phyloP scores from a whole-genome alignment of 225 moss, liverwort and hornwort genomes.

The Sphagnum tenellum region DNA sequence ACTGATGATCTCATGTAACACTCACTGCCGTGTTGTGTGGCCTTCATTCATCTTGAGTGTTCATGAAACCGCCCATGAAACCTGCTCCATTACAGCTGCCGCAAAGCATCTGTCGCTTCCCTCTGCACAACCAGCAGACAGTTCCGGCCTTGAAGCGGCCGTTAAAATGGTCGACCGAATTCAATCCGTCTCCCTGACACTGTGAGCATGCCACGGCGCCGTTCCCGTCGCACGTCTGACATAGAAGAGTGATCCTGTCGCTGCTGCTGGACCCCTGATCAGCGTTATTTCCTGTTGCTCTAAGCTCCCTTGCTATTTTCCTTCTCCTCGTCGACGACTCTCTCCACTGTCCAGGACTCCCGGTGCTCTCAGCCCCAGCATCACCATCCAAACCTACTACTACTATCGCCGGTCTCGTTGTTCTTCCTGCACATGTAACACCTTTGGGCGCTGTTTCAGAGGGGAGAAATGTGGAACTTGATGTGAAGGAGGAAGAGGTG shows the following conservation, averaged over 20 bases:
- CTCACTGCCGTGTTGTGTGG: too few relatives aligned
- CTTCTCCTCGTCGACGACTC: not conserved
- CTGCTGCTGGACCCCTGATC: conserved; percentile 11
- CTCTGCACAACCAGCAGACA: conserved; percentile 89
- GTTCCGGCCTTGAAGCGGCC: conserved; percentile 77
- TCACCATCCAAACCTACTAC: not conserved
- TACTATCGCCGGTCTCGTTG: too few relatives aligned
- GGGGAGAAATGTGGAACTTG: not conserved
- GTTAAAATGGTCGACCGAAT: conserved; percentile 60
- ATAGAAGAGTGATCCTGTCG: conserved; percentile 18
- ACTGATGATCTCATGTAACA: too few relatives aligned
- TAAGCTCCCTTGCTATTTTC: not conserved
- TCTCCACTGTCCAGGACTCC: not conserved
- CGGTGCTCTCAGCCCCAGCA: not conserved
- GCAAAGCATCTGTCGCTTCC: conserved; percentile 88
- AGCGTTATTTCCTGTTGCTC: not conserved
- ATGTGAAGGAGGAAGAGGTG: not conserved
- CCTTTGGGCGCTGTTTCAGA: not conserved
- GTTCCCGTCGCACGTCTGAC: conserved; percentile 48
- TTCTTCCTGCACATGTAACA: too few relatives aligned
- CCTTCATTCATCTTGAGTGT: conserved; percentile 66
- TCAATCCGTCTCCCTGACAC: conserved; percentile 65
- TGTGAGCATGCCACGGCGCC: conserved; percentile 82
- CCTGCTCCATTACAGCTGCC: conserved; percentile 94
- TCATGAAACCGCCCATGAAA: conserved; percentile 93